These are phyloP conservation scores for Pulveroboletus sp. DNA, from an alignment of 768 basidiomycete species.

Conservation along the genomic window DNA sequence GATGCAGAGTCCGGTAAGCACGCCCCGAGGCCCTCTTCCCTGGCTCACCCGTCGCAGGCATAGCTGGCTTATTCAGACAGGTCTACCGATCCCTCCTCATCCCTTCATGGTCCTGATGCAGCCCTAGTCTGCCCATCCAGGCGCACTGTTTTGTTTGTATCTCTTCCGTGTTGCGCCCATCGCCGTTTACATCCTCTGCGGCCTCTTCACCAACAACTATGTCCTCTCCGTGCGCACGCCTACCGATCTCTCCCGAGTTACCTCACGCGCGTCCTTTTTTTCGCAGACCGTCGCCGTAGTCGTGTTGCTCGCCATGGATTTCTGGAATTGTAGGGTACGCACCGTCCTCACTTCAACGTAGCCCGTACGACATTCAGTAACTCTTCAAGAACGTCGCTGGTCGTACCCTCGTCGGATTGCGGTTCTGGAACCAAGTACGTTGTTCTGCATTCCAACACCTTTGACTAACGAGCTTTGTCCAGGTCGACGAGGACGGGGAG, in stretches of 20 bases:
- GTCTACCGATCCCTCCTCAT: constrained; percentile 34
- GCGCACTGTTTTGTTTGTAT: constrained; percentile 84
- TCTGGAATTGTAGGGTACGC: constrained; percentile 92
- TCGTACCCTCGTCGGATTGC: constrained; percentile 85
- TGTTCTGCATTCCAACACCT: not conserved
- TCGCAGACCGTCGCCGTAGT: constrained; percentile 89
- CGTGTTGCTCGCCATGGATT: constrained; percentile 92
- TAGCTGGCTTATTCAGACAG: constrained; percentile 75
- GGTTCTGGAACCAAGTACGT: constrained; percentile 93
- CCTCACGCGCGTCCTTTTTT: constrained; percentile 3
- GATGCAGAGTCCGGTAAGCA: constrained; percentile 73
- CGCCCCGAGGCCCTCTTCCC: not conserved
- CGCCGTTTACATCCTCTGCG: constrained; percentile 88
- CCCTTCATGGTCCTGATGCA: constrained; percentile 12
- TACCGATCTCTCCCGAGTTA: not conserved
- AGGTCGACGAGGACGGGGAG: constrained; percentile 96
- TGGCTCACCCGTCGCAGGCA: constrained; percentile 38
- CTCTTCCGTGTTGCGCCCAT: constrained; percentile 88
- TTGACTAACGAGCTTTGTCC: constrained; percentile 3
- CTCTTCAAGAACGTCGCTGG: constrained; percentile 81
- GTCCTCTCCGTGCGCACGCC: constrained; percentile 75
- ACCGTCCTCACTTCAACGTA: not conserved
- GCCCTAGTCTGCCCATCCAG: constrained; percentile 69
- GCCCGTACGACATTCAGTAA: constrained; percentile 1
- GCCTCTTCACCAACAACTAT: constrained; percentile 85